phyloP scores from a whole-genome alignment of 2,329 filamentous ascomycete species.

The Botrytis medusae region DNA sequence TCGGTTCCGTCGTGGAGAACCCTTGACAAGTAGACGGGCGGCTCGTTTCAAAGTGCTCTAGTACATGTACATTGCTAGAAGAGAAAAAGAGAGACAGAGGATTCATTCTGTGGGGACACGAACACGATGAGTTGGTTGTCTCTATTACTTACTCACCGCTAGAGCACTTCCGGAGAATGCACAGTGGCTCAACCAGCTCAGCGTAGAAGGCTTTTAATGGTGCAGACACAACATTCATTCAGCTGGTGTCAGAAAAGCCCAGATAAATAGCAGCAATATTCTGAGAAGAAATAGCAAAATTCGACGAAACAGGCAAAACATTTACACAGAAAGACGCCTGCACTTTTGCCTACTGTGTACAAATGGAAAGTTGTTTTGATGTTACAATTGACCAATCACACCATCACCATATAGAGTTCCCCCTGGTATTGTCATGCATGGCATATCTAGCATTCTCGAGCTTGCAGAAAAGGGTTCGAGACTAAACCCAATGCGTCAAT shows the following conservation, averaged over 20 bases:
- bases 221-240: not conserved
- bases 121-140: constrained; percentile 11
- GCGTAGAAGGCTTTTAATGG: not conserved
- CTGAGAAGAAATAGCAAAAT: not conserved
- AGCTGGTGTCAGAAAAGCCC: constrained; percentile 11
- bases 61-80: not conserved
- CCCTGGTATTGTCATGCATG: constrained; percentile 8
- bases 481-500: constrained; percentile 5
- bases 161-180: constrained; percentile 1
- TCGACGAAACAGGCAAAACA: not conserved
- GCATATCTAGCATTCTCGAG: not conserved
- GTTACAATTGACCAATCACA: constrained; percentile 17
- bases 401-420: not conserved
- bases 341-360: not conserved
- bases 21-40: not conserved
- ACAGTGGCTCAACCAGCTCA: not conserved
- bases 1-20: constrained; percentile 18
- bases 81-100: not conserved
- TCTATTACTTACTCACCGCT: constrained; percentile 11
- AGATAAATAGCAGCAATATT: too few relatives aligned
- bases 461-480: constrained; percentile 8
- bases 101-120: constrained; percentile 10
- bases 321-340: not conserved
- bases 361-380: constrained; percentile 7
- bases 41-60: constrained; percentile 1